Conservation (phyloP, 2,329 filamentous ascomycete species). For the Colletotrichum euphorbiae region DNA sequence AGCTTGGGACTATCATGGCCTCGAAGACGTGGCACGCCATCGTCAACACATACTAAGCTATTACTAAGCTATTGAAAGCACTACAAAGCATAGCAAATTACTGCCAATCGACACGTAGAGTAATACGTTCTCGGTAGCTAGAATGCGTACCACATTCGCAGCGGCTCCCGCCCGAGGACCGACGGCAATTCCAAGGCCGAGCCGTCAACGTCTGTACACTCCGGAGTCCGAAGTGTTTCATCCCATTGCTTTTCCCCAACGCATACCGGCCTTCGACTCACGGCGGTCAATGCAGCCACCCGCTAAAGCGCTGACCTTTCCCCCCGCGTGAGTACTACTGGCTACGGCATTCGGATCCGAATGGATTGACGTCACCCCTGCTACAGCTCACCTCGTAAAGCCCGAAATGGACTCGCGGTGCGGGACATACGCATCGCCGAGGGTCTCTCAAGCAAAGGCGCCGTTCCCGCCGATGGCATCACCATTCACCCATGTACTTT, state of each 20-base stretch:
- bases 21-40: too few relatives aligned
- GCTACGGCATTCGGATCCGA: conserved; percentile 1
- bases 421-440: conserved; percentile 19
- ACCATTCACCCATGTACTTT: neutral
- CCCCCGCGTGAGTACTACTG: neutral
- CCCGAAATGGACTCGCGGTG: conserved; percentile 25
- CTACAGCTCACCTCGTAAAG: conserved; percentile 7
- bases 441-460: neutral
- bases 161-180: neutral
- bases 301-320: conserved; percentile 2
- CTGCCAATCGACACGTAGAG: too few relatives aligned
- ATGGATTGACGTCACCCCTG: conserved; percentile 28
- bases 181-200: conserved; percentile 12
- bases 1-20: too few relatives aligned
- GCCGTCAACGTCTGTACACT: neutral
- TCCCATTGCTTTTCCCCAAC: neutral
- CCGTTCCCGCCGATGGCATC: conserved; percentile 4
- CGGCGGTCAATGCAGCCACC: neutral
- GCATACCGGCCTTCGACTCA: conserved; percentile 5
- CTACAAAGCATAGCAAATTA: too few relatives aligned
- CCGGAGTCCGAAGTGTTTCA: conserved; percentile 14
- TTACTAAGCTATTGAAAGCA: too few relatives aligned
- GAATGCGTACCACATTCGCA: neutral
- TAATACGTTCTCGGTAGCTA: neutral
- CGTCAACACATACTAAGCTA: too few relatives aligned